Conservation (phyloP, 371 early-diverging fungal species). For the Pancytospora philotis region DNA sequence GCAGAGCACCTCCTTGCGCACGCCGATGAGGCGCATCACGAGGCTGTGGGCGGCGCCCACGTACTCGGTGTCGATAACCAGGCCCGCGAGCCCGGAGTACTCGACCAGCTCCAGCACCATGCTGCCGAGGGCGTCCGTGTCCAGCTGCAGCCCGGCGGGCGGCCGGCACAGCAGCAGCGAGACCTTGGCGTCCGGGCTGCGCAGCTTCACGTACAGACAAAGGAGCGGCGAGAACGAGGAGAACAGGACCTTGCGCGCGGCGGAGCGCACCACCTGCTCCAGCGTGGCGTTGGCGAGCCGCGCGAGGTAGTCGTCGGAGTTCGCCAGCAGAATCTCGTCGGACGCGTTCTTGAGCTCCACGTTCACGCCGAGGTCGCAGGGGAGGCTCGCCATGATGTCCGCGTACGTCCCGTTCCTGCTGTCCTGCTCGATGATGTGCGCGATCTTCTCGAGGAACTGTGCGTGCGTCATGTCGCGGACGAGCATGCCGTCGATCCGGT, state of each 20-base stretch:
- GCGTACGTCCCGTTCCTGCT: constrained; percentile 62
- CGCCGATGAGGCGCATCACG: not conserved
- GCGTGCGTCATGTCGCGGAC: constrained; percentile 9
- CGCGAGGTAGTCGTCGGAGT: not conserved
- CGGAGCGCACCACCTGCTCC: not conserved
- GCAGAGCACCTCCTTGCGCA: constrained; percentile 2
- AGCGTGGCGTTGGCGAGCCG: constrained; percentile 3
- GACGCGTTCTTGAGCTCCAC: constrained; percentile 90
- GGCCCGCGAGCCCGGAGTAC: not conserved
- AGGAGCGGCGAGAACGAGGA: constrained; percentile 27
- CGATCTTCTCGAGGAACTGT: constrained; percentile 14
- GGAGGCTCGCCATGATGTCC: constrained; percentile 59
- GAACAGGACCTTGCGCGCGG: constrained; percentile 23
- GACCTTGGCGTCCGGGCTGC: constrained; percentile 7
- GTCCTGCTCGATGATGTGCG: constrained; percentile 36
- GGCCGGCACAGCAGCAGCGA: constrained; percentile 1
- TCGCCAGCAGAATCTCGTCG: constrained; percentile 63
- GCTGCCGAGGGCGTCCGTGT: not conserved
- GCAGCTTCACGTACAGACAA: constrained; percentile 9
- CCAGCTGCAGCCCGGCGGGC: not conserved
- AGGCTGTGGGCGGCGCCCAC: not conserved
- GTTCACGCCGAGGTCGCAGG: constrained; percentile 69
- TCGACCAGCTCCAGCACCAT: not conserved
- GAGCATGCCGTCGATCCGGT: constrained; percentile 62
- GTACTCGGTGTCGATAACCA: constrained; percentile 16